Percentiles rank a stretch among this genome's conserved stretches.
These are phyloP conservation scores for Ilex asprella DNA, from an alignment of 257 asterid species.

Conservation along the genomic window DNA sequence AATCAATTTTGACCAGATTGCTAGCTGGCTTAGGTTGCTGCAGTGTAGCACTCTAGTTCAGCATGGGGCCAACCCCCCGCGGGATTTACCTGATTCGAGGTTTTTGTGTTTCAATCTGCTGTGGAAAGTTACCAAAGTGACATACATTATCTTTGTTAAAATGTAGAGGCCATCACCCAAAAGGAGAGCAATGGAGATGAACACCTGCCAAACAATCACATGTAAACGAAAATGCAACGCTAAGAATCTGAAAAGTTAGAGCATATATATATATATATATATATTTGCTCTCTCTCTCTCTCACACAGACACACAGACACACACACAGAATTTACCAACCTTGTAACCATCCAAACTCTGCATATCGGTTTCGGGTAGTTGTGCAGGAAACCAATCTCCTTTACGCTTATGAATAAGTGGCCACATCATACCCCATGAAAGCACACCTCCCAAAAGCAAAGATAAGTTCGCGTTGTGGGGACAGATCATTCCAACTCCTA, in stretches of 20 bases:
- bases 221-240: background rate
- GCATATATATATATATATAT: too few species aligned
- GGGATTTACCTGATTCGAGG: constrained; percentile 28
- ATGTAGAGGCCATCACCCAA: constrained; percentile 85
- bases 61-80: too few species aligned
- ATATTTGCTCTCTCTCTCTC: too few species aligned
- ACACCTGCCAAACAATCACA: constrained; percentile 43
- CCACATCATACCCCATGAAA: constrained; percentile 90
- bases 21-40: too few species aligned
- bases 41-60: too few species aligned
- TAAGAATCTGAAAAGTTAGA: too few species aligned
- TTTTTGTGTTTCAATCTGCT: constrained; percentile 26
- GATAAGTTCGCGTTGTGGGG: constrained; percentile 82
- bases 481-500: constrained; percentile 95
- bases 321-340: constrained; percentile 25
- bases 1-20: too few species aligned
- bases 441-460: constrained; percentile 72
- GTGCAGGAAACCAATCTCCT: constrained; percentile 77
- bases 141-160: constrained; percentile 47
- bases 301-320: background rate
- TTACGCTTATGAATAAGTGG: constrained; percentile 52
- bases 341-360: constrained; percentile 77
- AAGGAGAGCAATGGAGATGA: constrained; percentile 73
- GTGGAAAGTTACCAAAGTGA: constrained; percentile 38
- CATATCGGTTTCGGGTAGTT: constrained; percentile 66